Percentiles rank a stretch among this genome's conserved stretches.
phyloP scores from a whole-genome alignment of 257 asterid genomes.

The Salvia splendens region DNA sequence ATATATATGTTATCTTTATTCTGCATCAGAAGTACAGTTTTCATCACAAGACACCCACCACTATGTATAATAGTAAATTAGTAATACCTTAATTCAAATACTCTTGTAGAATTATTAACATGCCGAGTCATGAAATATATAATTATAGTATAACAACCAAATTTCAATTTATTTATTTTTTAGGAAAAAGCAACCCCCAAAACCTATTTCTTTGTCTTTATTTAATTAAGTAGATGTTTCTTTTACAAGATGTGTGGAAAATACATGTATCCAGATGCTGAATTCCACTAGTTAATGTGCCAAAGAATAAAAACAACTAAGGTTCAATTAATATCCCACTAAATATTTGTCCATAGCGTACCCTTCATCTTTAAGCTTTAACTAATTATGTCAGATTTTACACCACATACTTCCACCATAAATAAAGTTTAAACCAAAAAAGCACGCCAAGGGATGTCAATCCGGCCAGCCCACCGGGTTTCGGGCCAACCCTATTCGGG shows the following conservation, averaged over 20 bases:
- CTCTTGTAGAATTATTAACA: too few species aligned
- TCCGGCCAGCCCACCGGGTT: too few species aligned
- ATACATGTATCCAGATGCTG: background rate
- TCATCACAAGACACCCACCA: too few species aligned
- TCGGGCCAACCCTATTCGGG: too few species aligned
- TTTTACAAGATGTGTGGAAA: conserved; percentile 20
- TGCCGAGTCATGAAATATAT: too few species aligned
- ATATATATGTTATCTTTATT: too few species aligned
- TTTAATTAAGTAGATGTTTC: background rate
- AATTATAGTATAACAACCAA: too few species aligned
- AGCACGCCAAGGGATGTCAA: too few species aligned
- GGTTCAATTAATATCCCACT: conserved; percentile 56
- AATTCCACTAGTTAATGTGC: conserved; percentile 31
- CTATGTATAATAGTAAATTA: too few species aligned
- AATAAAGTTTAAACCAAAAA: conserved; percentile 1
- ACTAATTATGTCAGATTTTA: conserved; percentile 30
- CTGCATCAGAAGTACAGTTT: too few species aligned
- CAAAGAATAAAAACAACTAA: conserved; percentile 32
- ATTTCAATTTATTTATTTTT: too few species aligned
- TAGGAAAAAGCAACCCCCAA: background rate
- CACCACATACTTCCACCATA: conserved; percentile 43
- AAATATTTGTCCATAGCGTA: conserved; percentile 38
- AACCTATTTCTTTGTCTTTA: background rate
- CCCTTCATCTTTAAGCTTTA: conserved; percentile 33
- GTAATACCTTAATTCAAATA: too few species aligned